Evolutionary conservation across 257 asterid species (phyloP).

Genomic region (Primulina eburnea): DNA sequence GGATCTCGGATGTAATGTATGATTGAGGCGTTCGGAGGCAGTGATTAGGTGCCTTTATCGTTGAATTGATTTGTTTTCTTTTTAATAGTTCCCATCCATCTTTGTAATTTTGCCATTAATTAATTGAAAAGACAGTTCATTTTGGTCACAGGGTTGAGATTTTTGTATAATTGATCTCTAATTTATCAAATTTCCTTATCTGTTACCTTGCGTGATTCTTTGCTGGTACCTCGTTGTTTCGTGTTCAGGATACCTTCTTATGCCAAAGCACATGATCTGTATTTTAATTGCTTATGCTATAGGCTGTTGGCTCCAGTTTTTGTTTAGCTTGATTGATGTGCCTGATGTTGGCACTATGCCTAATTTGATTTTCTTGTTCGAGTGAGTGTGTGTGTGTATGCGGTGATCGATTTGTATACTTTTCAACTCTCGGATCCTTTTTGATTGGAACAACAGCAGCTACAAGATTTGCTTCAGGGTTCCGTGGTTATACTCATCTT

Average conservation of each 20-base stretch:
- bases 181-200: background rate
- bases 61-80: background rate
- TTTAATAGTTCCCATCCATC: background rate
- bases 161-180: background rate
- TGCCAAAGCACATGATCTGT: background rate
- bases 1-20: background rate
- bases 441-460: background rate
- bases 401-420: background rate
- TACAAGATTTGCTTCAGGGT: background rate
- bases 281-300: background rate
- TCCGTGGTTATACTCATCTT: background rate
- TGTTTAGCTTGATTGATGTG: background rate
- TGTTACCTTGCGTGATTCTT: conserved; percentile 6
- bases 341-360: background rate
- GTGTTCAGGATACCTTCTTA: conserved; percentile 4
- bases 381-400: background rate
- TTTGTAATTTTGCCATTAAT: too few relatives aligned
- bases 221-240: conserved; percentile 20
- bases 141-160: background rate
- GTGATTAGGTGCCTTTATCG: background rate
- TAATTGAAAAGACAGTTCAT: background rate
- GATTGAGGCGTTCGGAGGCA: background rate
- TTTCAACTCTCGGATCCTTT: background rate
- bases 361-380: background rate
- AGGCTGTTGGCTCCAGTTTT: background rate